Conservation (phyloP, 306 rosid genomes). For the Trichosanthes truncata region DNA sequence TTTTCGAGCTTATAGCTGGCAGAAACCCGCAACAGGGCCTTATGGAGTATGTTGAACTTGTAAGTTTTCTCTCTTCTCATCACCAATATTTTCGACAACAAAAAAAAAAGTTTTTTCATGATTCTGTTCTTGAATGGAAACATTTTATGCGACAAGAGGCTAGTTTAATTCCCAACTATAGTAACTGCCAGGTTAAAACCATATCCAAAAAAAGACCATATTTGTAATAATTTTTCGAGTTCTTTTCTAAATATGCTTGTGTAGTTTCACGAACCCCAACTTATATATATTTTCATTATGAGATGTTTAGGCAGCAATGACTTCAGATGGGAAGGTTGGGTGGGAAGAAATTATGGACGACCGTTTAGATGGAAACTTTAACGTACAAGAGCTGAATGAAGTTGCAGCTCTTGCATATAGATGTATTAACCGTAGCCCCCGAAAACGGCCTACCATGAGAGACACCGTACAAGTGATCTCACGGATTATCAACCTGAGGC, state of each 20-base stretch:
- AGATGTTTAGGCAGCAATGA: constrained; percentile 85
- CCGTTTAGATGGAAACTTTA: constrained; percentile 59
- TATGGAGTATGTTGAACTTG: constrained; percentile 93
- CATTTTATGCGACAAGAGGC: neutral
- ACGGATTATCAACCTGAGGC: constrained; percentile 50
- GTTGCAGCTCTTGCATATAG: constrained; percentile 83
- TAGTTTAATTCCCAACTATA: neutral
- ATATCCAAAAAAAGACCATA: neutral
- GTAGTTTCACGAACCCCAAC: neutral
- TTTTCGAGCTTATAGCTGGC: constrained; percentile 88
- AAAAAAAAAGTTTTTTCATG: neutral
- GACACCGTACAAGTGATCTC: constrained; percentile 79
- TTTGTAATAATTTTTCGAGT: neutral
- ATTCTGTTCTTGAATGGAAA: neutral
- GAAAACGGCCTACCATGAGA: constrained; percentile 84
- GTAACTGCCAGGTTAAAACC: neutral
- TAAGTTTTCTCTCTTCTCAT: constrained; percentile 24
- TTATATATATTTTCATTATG: neutral
- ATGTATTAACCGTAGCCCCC: constrained; percentile 64
- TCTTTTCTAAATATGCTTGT: neutral
- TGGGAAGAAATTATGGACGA: constrained; percentile 96
- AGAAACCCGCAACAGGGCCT: constrained; percentile 98
- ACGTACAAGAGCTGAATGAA: constrained; percentile 66
- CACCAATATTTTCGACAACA: neutral
- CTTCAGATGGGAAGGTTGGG: constrained; percentile 80